A percentile compares a stretch with the other conserved stretches of the same genome.
Evolutionary conservation across 495 filamentous ascomycete genomes (phyloP).

Genomic region (Neurospora sp.): DNA sequence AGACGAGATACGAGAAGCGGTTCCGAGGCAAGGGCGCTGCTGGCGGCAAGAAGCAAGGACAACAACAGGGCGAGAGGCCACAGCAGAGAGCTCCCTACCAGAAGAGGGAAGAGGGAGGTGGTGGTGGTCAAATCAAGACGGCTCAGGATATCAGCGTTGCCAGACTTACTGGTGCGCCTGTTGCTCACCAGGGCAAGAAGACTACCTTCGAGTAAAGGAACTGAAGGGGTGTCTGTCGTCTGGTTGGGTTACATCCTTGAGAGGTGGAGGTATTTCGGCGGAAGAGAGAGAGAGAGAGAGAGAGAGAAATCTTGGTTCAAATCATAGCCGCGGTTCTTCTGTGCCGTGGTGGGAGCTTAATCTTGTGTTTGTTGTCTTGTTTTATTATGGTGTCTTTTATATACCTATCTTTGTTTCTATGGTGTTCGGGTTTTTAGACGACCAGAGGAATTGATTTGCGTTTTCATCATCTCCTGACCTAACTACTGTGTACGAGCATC

Average conservation of each 20-base stretch:
- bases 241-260: too few relatives aligned
- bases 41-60: neutral
- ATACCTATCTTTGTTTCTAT: neutral
- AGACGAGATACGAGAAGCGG: slow-evolving; percentile 80
- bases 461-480: neutral
- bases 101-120: neutral
- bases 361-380: neutral
- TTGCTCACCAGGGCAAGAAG: slow-evolving; percentile 74
- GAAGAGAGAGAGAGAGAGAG: too few relatives aligned
- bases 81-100: neutral
- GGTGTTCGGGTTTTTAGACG: neutral
- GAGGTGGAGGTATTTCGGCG: too few relatives aligned
- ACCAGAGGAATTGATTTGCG: neutral
- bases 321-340: neutral
- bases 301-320: too few relatives aligned
- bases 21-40: slow-evolving; percentile 57
- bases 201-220: slow-evolving; percentile 57
- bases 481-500: neutral
- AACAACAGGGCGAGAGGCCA: neutral
- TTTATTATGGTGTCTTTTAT: neutral
- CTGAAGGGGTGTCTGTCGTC: neutral
- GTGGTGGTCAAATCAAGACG: slow-evolving; percentile 8
- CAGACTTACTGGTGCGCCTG: slow-evolving; percentile 63
- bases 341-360: neutral
- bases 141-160: slow-evolving; percentile 30